These are phyloP conservation scores for Pseudocercospora pini-densiflorae DNA, from an alignment of 2,329 filamentous ascomycete species.

Conservation along the genomic window DNA sequence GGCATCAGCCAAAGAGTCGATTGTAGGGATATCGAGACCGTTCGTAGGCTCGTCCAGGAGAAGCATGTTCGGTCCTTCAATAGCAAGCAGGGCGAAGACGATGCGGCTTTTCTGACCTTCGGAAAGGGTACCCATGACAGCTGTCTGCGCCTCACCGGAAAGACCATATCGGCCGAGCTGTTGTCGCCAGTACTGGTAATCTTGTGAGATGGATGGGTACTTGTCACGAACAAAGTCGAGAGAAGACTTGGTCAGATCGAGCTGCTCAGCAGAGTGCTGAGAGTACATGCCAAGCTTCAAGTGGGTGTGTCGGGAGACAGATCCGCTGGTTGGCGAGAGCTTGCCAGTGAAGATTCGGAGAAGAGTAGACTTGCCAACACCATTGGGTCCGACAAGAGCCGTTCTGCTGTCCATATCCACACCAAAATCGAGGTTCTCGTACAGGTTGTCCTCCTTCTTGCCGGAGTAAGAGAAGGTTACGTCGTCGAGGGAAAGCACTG, in stretches of 20 bases:
- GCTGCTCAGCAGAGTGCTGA: constrained; percentile 97
- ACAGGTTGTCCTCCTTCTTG: constrained; percentile 84
- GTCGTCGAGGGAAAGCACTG: constrained; percentile 93
- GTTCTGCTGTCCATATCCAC: constrained; percentile 99
- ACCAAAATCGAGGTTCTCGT: constrained; percentile 95
- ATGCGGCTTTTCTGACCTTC: constrained; percentile 98
- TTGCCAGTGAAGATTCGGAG: constrained; percentile 96
- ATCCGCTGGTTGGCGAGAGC: constrained; percentile 80
- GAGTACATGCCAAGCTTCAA: constrained; percentile 98
- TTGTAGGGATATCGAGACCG: constrained; percentile 98
- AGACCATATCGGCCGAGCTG: constrained; percentile 95
- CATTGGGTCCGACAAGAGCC: constrained; percentile 95
- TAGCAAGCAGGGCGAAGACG: constrained; percentile 93
- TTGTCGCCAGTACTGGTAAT: constrained; percentile 99
- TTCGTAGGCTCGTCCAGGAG: constrained; percentile 98
- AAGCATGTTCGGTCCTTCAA: constrained; percentile 97
- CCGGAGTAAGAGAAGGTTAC: constrained; percentile 99
- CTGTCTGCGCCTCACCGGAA: constrained; percentile 90
- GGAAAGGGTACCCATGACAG: constrained; percentile 95
- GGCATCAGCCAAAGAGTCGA: constrained; percentile 94
- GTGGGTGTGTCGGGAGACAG: constrained; percentile 91
- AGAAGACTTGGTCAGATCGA: constrained; percentile 96
- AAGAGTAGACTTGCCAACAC: constrained; percentile 98
- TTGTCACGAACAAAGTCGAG: constrained; percentile 98
- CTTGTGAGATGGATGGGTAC: constrained; percentile 85